Evolutionary conservation across 768 basidiomycete genomes (phyloP), one percentile per base, ranked within the genome.

Genomic region (Rhizopogon roseolus): DNA sequence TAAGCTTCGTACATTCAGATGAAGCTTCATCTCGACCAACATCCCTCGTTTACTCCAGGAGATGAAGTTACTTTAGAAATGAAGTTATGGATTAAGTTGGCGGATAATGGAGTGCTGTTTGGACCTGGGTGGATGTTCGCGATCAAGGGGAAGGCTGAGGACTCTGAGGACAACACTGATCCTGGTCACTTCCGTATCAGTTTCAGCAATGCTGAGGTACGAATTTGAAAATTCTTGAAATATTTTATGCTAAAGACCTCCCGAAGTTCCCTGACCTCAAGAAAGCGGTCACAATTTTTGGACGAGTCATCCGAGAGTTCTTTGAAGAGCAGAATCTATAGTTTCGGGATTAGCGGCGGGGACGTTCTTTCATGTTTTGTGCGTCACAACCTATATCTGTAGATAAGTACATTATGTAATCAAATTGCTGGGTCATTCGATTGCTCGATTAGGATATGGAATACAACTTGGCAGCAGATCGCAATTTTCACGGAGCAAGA

Each of bases 51-150:
- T 52, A 53, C 61, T 14, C 60, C 68, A 17, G 40, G 74, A 53
- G 70, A 71, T 38, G 64, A 71, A 54, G 70, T 79, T 49, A 65
- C 71, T 1, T 67, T 81, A 27, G 84, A 88, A 65, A 71, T 72
- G 56, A 75, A 82, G 54, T 76, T 93, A 1, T 91, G 81, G 78
- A 68, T 64, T 14, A 73, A 76, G 34, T 66, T 90, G 8, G 82
- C 82, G 4, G 79, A 86, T 43, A 76, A 76, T 19, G 80, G 82
- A 14, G 75, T 92, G 29, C 72, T 92, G 39, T 69, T 88, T 50
- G 79, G 74, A 0, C 87, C 89, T 41, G 88, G 88, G 60, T 72
- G 53, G 53, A 46, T 57, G 4, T 55, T 42, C 29, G 44, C 37
- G 14, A 29, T 52, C 25, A 42, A 44, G 41, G 14, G 16, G 39